These are phyloP conservation scores for Jatropha curcas DNA, from an alignment of 345 rosid species.

Conservation along the genomic window DNA sequence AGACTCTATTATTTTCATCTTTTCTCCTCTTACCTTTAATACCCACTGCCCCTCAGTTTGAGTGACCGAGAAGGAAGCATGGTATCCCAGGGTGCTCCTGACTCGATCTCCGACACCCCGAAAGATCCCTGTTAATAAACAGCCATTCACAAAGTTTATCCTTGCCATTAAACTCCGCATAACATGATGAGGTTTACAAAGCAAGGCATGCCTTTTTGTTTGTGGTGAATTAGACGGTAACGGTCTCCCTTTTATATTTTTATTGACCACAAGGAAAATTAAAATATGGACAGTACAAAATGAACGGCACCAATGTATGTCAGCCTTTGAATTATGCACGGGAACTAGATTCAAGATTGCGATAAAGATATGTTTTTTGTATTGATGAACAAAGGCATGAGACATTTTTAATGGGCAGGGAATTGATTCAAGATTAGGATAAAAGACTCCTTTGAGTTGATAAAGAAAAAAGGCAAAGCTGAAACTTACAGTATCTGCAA, in stretches of 20 bases:
- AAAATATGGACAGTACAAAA: no score
- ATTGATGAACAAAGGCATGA: not conserved
- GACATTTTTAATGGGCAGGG: not conserved
- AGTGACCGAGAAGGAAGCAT: conserved; percentile 97
- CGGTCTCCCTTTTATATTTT: no score
- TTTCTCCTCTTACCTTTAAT: conserved; percentile 57
- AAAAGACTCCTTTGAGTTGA: no score
- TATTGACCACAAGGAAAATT: no score
- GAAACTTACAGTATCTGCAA: conserved; percentile 75
- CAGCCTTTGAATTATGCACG: conserved; percentile 12
- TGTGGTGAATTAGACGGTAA: no score
- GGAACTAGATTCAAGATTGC: not conserved
- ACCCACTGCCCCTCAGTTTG: conserved; percentile 99
- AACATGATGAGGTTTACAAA: not conserved
- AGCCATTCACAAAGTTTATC: not conserved
- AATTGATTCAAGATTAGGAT: conserved; percentile 7
- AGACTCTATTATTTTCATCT: not conserved
- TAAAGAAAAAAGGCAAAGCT: not conserved
- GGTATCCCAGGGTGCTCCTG: conserved; percentile 83
- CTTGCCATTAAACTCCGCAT: not conserved
- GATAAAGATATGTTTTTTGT: no score
- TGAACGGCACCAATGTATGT: not conserved
- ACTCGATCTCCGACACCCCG: conserved; percentile 75
- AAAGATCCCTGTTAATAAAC: conserved; percentile 64
- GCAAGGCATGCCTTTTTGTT: not conserved